These are phyloP conservation scores for Aspergillus diversus DNA, from an alignment of 495 filamentous ascomycete genomes.

Conservation along the genomic window DNA sequence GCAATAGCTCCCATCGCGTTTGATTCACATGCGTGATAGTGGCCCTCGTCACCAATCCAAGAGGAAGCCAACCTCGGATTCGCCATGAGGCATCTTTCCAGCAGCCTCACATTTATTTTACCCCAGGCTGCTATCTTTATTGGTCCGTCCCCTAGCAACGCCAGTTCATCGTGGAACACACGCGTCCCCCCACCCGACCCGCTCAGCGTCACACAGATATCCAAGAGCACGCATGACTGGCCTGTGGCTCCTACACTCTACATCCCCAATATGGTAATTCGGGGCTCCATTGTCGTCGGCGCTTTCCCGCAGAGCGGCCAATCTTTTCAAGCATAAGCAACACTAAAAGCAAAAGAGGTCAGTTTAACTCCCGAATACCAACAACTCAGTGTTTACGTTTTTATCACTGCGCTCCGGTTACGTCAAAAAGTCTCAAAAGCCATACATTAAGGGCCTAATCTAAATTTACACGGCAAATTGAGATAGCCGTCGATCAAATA, in stretches of 20 bases:
- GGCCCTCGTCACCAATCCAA: constrained; percentile 8
- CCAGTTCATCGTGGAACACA: constrained; percentile 26
- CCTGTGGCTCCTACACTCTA: constrained; percentile 13
- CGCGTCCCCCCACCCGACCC: constrained; percentile 12
- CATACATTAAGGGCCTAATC: not conserved
- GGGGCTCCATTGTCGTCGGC: not conserved
- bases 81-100: constrained; percentile 14
- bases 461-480: not conserved
- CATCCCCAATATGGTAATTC: not conserved
- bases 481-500: not conserved
- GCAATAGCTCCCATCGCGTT: constrained; percentile 9
- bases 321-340: not conserved
- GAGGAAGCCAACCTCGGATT: constrained; percentile 13
- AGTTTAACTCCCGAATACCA: not conserved
- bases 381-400: too few species aligned
- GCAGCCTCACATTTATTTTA: constrained; percentile 26
- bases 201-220: constrained; percentile 22
- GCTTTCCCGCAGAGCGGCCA: not conserved
- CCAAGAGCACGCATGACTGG: constrained; percentile 8
- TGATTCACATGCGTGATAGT: constrained; percentile 19
- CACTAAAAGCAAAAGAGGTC: not conserved
- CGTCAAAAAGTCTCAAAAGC: too few species aligned
- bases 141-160: constrained; percentile 17
- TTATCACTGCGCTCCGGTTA: too few species aligned
- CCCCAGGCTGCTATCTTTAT: constrained; percentile 11